Conservation (phyloP, 768 basidiomycete genomes). For the Mycena leptocephala region DNA sequence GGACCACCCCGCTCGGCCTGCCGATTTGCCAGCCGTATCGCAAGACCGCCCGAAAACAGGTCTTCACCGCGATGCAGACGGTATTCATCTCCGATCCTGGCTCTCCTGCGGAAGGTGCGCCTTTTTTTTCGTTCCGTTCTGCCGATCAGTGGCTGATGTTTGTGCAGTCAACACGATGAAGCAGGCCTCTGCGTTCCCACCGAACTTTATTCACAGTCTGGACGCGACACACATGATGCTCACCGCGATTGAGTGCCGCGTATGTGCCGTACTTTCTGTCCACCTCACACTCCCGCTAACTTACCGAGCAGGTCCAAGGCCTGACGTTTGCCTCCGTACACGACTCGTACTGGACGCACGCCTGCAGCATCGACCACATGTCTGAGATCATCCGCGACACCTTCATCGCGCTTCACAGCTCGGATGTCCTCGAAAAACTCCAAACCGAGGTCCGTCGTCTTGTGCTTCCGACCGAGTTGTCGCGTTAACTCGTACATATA, state of each 20-base stretch:
- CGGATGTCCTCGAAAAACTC: conserved; percentile 85
- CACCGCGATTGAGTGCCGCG: conserved; percentile 91
- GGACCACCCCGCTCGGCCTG: conserved; percentile 96
- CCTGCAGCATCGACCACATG: conserved; percentile 90
- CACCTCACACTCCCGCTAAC: not conserved
- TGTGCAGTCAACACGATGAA: conserved; percentile 81
- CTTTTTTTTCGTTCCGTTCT: conserved; percentile 1
- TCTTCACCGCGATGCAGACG: conserved; percentile 88
- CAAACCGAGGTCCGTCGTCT: conserved; percentile 75
- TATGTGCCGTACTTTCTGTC: conserved; percentile 52
- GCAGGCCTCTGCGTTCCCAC: conserved; percentile 97
- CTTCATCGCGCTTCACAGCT: conserved; percentile 93
- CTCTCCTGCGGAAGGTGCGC: conserved; percentile 75
- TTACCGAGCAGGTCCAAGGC: conserved; percentile 68
- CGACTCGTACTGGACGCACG: conserved; percentile 99
- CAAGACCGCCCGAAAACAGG: conserved; percentile 85
- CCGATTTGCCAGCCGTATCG: conserved; percentile 98
- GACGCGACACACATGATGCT: conserved; percentile 99
- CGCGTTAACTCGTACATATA: conserved; percentile 46
- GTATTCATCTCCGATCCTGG: conserved; percentile 94
- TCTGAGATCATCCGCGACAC: conserved; percentile 91
- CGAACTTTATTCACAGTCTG: conserved; percentile 97
- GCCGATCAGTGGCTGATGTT: not conserved
- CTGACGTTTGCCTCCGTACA: conserved; percentile 96
- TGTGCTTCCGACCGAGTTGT: not conserved